Evolutionary conservation across 768 basidiomycete species (phyloP), one percentile per base, ranked within the genome.

Genomic region (Kwoniella mangroviensis): DNA sequence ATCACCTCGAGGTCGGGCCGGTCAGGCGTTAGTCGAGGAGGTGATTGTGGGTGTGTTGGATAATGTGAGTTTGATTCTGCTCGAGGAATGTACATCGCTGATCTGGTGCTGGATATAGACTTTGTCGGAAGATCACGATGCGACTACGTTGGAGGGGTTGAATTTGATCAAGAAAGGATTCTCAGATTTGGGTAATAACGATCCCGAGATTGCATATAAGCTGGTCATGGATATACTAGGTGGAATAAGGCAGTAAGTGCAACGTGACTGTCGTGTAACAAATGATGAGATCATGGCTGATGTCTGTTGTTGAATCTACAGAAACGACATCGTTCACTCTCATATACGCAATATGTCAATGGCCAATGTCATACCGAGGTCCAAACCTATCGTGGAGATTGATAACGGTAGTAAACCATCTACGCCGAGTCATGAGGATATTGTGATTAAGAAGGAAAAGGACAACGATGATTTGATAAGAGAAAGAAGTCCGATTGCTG

Each of bases 211-310:
- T 41, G 91, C 93, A 0, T 96, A 97, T 81, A 90, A 89, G 71
- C 85, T 96, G 56, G 88, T 98, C 51, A 88, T 95, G 65, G 95
- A 98, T 78, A 88, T 98, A 51, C 86, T 98, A 11, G 87, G 90
- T 43, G 94, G 92, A 15, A 91, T 98, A 80, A 92, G 96, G 81
- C 92, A 93, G 94, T 94, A 82, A 72, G 92, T 87, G 34, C 34
- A 34, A 34, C 34, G 4, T 67, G 73, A 53, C 51, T 52, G 49
- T 41, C 21, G 56, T 15, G 22, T 26, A 2, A 56, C 9, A 34
- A 6, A 7, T 6, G 34, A 34, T 34, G 34, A 34, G 6, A 7
- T 34, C 34, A 34, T 34, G 34, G 34, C 6, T 34, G 34, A 34
- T 34, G 34, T 34, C 34, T 34, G 34, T 34, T 34, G 34, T 34